These are phyloP conservation scores for Hyphopichia wangnamkhiaoensis DNA, from an alignment of 1,139 yeast genomes.

Conservation along the genomic window DNA sequence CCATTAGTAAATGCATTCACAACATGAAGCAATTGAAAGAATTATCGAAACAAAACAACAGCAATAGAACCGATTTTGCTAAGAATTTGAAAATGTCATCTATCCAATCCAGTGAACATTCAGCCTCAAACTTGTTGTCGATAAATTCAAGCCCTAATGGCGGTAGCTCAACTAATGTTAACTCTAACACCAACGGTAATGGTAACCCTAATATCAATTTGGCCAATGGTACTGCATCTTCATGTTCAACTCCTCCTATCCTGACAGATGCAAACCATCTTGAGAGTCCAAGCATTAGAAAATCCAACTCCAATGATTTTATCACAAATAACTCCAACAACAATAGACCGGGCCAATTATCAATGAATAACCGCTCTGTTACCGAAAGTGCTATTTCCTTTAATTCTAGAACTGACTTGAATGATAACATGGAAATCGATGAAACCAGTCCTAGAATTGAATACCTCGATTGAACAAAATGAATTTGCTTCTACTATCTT, in stretches of 20 bases:
- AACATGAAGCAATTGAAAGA: slow-evolving; percentile 61
- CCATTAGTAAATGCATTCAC: slow-evolving; percentile 81
- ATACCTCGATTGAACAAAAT: slow-evolving; percentile 5
- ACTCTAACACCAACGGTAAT: slow-evolving; percentile 7
- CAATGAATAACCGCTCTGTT: slow-evolving; percentile 29
- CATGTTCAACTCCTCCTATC: slow-evolving; percentile 16
- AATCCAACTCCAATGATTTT: slow-evolving; percentile 30
- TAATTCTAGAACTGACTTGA: slow-evolving; percentile 4
- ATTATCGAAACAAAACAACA: slow-evolving; percentile 50
- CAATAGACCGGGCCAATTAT: slow-evolving; percentile 35
- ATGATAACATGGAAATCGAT: slow-evolving; percentile 6
- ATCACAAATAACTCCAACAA: slow-evolving; percentile 9
- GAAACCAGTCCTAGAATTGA: slow-evolving; percentile 8
- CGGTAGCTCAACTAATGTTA: slow-evolving; percentile 10
- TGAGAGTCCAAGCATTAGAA: slow-evolving; percentile 22
- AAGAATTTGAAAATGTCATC: slow-evolving; percentile 44
- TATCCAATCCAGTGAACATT: slow-evolving; percentile 27
- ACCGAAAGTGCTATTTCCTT: slow-evolving; percentile 33
- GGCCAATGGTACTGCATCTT: slow-evolving; percentile 11
- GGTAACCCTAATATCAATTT: slow-evolving; percentile 6
- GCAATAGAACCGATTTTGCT: slow-evolving; percentile 49
- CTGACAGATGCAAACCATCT: slow-evolving; percentile 6
- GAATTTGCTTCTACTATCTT: neutral
- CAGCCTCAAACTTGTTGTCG: slow-evolving; percentile 16
- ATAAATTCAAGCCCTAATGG: slow-evolving; percentile 19